phyloP scores from a whole-genome alignment of 1,284 basidiomycete species.

The Ceratobasidium sp. region DNA sequence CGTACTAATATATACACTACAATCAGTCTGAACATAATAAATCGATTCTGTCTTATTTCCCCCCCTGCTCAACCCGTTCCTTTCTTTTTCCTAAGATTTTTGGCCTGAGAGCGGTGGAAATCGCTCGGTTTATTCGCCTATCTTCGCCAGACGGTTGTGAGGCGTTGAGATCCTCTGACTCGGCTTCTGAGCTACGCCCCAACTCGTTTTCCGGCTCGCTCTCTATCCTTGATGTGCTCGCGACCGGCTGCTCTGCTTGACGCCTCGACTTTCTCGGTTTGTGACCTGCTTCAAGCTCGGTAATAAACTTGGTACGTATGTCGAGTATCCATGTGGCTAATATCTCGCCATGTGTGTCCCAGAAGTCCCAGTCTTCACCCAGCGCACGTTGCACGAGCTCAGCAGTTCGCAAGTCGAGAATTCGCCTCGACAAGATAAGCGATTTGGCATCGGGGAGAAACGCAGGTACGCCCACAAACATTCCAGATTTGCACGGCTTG shows the following conservation, averaged over 20 bases:
- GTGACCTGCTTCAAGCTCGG: background rate
- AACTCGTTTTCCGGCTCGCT: too few relatives aligned
- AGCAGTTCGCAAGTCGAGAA: background rate
- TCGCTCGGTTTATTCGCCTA: background rate
- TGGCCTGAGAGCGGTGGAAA: too few relatives aligned
- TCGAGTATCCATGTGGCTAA: background rate
- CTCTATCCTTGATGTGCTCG: too few relatives aligned
- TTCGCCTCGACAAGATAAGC: too few relatives aligned
- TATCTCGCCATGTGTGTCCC: slow-evolving; percentile 15
- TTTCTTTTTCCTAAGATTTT: too few relatives aligned
- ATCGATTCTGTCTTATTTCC: too few relatives aligned
- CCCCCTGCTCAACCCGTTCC: too few relatives aligned
- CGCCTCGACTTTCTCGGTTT: too few relatives aligned
- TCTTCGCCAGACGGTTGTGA: background rate
- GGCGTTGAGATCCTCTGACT: background rate
- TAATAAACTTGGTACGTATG: background rate
- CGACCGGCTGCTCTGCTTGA: too few relatives aligned
- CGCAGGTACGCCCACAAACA: background rate
- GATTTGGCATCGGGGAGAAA: background rate
- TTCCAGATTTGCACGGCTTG: background rate
- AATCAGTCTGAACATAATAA: too few relatives aligned
- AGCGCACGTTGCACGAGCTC: background rate
- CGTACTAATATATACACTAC: too few relatives aligned
- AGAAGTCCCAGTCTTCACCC: background rate
- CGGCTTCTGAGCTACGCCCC: background rate